These are phyloP conservation scores for Chamaenerion angustifolium DNA, from an alignment of 345 rosid genomes.

Conservation along the genomic window DNA sequence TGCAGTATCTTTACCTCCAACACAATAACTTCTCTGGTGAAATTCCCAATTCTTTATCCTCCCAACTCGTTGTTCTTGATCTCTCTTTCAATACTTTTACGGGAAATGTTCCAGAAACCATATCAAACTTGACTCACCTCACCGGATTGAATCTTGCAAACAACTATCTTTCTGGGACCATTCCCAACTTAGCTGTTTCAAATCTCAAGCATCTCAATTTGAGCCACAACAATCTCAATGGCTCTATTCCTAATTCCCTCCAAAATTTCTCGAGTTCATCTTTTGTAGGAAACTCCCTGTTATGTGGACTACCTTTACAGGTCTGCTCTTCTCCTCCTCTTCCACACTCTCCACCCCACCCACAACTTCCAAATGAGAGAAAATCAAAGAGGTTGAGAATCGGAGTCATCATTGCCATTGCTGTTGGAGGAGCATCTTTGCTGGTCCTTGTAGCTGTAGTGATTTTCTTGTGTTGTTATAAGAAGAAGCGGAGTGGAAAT, in stretches of 20 bases:
- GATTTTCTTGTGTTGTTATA: constrained; percentile 39
- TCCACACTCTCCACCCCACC: constrained; percentile 14
- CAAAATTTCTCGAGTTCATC: constrained; percentile 56
- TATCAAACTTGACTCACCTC: constrained; percentile 42
- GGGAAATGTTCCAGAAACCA: constrained; percentile 41
- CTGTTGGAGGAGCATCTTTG: constrained; percentile 40
- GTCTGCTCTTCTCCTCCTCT: constrained; percentile 44
- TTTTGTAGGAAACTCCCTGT: constrained; percentile 48
- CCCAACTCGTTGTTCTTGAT: constrained; percentile 50
- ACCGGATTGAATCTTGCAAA: constrained; percentile 46
- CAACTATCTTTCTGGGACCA: constrained; percentile 51
- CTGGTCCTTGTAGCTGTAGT: constrained; percentile 29
- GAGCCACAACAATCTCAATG: constrained; percentile 63
- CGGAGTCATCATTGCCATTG: constrained; percentile 49
- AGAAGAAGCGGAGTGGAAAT: constrained; percentile 24
- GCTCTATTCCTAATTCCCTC: constrained; percentile 57
- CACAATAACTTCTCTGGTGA: constrained; percentile 65
- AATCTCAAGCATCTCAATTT: constrained; percentile 50
- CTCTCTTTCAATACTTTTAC: constrained; percentile 62
- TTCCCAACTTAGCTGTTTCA: constrained; percentile 42
- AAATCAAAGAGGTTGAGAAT: constrained; percentile 34
- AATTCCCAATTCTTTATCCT: constrained; percentile 36
- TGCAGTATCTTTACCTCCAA: constrained; percentile 53
- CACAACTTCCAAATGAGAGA: constrained; percentile 6
- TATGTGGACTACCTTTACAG: constrained; percentile 62